Evolutionary conservation across 73 alveolate species (phyloP).

Genomic region (Paramecium octaurelia): DNA sequence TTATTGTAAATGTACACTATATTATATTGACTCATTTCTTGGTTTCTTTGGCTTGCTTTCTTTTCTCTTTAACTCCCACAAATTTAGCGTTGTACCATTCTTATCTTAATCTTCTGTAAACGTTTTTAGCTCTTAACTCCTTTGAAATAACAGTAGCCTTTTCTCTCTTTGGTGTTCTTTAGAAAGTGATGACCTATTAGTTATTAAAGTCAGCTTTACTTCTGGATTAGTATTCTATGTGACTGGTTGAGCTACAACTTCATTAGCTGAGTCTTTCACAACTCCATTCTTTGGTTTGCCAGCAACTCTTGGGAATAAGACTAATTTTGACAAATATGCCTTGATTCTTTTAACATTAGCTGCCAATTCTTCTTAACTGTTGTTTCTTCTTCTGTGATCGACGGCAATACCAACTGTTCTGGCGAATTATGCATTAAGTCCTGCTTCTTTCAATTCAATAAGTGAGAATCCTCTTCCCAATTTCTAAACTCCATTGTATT

Average conservation of each 20-base stretch:
- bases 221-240: slow-evolving; percentile 36
- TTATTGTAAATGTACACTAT: not conserved
- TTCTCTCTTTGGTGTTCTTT: slow-evolving; percentile 35
- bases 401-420: slow-evolving; percentile 97
- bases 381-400: slow-evolving; percentile 98
- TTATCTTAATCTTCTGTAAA: slow-evolving; percentile 39
- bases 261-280: slow-evolving; percentile 67
- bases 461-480: slow-evolving; percentile 97
- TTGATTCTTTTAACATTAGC: slow-evolving; percentile 91
- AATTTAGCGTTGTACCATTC: slow-evolving; percentile 54
- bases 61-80: slow-evolving; percentile 45
- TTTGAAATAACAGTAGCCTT: slow-evolving; percentile 10
- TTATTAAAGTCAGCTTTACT: not conserved
- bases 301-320: slow-evolving; percentile 93
- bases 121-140: not conserved
- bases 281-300: slow-evolving; percentile 92
- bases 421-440: slow-evolving; percentile 90
- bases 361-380: slow-evolving; percentile 84
- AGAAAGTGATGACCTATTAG: slow-evolving; percentile 21
- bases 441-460: slow-evolving; percentile 90
- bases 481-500: slow-evolving; percentile 74
- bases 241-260: not conserved
- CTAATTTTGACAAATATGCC: slow-evolving; percentile 89
- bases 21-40: not conserved
- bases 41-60: slow-evolving; percentile 28